phyloP scores from a whole-genome alignment of 1,284 basidiomycete genomes.

The Trichosporon faecale region DNA sequence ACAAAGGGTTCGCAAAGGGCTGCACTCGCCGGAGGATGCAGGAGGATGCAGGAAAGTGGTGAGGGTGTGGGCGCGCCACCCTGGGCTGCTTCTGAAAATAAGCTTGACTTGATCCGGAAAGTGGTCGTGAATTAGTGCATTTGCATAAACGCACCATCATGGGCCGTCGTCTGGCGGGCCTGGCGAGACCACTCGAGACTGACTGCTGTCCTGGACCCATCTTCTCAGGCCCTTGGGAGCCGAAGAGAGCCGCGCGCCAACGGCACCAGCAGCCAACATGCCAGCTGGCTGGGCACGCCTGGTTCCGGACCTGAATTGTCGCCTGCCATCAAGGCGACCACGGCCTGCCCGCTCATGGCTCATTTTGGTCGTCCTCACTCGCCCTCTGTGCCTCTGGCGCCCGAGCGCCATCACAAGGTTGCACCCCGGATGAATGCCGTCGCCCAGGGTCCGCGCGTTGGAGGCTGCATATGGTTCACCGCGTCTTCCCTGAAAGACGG shows the following conservation, averaged over 20 bases:
- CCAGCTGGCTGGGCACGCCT: background rate
- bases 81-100: background rate
- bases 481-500: background rate
- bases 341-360: background rate
- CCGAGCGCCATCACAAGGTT: background rate
- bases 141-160: background rate
- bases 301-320: background rate
- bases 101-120: slow-evolving; percentile 4
- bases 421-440: slow-evolving; percentile 8
- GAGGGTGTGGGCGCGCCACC: background rate
- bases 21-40: background rate
- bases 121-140: background rate
- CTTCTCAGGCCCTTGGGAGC: background rate
- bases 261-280: no score
- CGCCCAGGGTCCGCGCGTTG: background rate
- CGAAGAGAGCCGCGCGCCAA: background rate
- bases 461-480: slow-evolving; percentile 6
- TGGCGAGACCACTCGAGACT: background rate
- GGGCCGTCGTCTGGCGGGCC: background rate
- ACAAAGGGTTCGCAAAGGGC: background rate
- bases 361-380: no score
- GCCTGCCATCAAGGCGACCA: background rate
- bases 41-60: background rate
- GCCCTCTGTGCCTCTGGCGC: background rate
- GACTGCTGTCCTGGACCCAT: background rate